Conservation (phyloP, 257 asterid species). For the Primulina huaijiensis region DNA sequence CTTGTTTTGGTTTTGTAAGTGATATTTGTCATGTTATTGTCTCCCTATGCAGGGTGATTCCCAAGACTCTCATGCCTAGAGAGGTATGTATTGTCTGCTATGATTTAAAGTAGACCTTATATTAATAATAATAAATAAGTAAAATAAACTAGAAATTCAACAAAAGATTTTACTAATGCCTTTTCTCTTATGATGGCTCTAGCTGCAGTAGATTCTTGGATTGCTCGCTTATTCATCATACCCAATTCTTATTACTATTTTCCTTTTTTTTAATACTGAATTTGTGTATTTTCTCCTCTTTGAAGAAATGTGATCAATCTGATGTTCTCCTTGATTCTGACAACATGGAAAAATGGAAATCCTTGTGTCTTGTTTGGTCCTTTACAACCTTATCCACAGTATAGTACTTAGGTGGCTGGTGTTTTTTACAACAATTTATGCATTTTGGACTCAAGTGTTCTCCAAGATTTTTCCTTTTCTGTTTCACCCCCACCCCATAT, state of each 20-base stretch:
- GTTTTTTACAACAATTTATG: constrained; percentile 30
- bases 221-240: neutral
- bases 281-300: neutral
- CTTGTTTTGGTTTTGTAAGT: constrained; percentile 16
- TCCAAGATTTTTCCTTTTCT: constrained; percentile 34
- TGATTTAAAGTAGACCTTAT: constrained; percentile 38
- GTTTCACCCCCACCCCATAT: constrained; percentile 35
- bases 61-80: constrained; percentile 99
- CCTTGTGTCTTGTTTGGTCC: constrained; percentile 32
- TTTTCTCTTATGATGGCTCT: constrained; percentile 13
- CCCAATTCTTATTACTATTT: neutral
- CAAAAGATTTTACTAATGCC: constrained; percentile 3
- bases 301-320: neutral
- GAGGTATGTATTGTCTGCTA: constrained; percentile 65
- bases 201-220: constrained; percentile 5
- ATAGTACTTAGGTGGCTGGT: constrained; percentile 33
- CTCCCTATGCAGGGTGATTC: constrained; percentile 84
- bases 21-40: constrained; percentile 67
- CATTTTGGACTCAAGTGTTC: constrained; percentile 34
- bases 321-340: constrained; percentile 20
- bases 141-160: constrained; percentile 27
- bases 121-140: neutral
- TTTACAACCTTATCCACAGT: constrained; percentile 47
- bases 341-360: constrained; percentile 25
- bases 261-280: neutral